These are phyloP conservation scores for Centella asiatica DNA, from an alignment of 129 eudicot genomes.

Conservation along the genomic window DNA sequence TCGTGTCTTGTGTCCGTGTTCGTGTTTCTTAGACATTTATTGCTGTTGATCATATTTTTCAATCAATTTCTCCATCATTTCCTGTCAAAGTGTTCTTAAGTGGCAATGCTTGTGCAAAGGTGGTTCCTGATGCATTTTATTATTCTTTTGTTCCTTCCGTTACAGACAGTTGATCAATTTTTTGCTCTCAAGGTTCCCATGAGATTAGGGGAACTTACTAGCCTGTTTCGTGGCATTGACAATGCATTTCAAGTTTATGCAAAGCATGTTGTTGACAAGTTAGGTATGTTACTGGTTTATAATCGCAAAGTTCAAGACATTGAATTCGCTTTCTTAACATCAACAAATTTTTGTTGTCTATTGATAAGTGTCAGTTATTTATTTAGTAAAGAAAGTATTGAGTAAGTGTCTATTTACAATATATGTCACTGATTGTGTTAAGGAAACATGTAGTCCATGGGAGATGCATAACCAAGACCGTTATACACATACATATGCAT, in stretches of 20 bases:
- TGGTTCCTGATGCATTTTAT: neutral
- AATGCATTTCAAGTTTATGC: constrained; percentile 97
- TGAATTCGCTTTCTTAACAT: neutral
- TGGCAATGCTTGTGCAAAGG: neutral
- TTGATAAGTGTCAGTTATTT: too few relatives aligned
- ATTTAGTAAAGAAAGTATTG: too few relatives aligned
- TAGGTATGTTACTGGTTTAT: constrained; percentile 44
- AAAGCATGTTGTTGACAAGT: constrained; percentile 58
- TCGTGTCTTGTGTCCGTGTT: too few relatives aligned
- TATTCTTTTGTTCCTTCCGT: constrained; percentile 2
- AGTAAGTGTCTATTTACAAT: too few relatives aligned
- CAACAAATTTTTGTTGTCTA: neutral
- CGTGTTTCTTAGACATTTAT: neutral
- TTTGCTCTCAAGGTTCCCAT: constrained; percentile 91
- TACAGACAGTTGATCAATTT: constrained; percentile 94
- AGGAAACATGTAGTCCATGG: too few relatives aligned
- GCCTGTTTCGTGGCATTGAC: constrained; percentile 93
- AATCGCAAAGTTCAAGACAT: neutral
- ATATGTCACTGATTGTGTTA: too few relatives aligned
- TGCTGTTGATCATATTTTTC: constrained; percentile 1
- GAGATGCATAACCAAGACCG: too few relatives aligned
- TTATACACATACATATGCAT: too few relatives aligned
- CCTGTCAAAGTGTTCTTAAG: constrained; percentile 6
- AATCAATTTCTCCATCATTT: constrained; percentile 17
- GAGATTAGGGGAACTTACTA: constrained; percentile 80